These are phyloP conservation scores for Pseudoscleropodium purum DNA, from an alignment of 225 moss, liverwort and hornwort genomes.

Conservation along the genomic window DNA sequence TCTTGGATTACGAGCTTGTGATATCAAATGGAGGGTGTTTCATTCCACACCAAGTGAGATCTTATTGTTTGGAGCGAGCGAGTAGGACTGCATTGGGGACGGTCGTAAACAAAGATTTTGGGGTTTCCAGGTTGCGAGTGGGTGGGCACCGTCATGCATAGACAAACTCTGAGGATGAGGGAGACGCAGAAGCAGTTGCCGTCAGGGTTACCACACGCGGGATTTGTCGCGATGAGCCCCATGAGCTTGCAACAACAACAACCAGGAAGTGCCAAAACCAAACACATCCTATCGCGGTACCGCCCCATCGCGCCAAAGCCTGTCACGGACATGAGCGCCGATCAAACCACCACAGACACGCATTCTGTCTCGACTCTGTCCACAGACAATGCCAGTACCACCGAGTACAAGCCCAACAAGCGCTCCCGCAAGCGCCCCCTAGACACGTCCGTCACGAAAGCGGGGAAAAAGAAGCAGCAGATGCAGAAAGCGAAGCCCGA, in stretches of 20 bases:
- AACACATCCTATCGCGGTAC: slow-evolving; percentile 66
- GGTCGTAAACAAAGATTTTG: not conserved
- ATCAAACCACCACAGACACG: slow-evolving; percentile 40
- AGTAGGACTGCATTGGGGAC: not conserved
- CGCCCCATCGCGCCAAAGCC: slow-evolving; percentile 89
- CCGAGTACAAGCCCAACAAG: slow-evolving; percentile 24
- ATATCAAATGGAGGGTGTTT: not conserved
- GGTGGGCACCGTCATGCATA: not conserved
- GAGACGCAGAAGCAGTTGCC: not conserved
- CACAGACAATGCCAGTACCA: slow-evolving; percentile 36
- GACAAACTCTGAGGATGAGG: not conserved
- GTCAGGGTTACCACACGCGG: not conserved
- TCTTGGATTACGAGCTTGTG: not conserved
- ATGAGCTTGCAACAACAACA: slow-evolving; percentile 18
- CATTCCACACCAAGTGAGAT: not conserved
- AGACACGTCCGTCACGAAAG: not conserved
- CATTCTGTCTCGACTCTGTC: slow-evolving; percentile 65
- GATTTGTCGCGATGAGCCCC: not conserved
- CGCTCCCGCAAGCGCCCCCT: slow-evolving; percentile 12
- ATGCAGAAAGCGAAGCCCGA: not conserved
- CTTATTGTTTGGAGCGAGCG: not conserved
- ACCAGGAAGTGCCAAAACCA: slow-evolving; percentile 27
- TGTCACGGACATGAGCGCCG: slow-evolving; percentile 4
- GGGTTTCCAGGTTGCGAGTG: not conserved
- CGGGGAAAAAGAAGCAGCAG: slow-evolving; percentile 2